These are phyloP conservation scores for Quercus robur DNA, from an alignment of 306 rosid genomes.

Conservation along the genomic window DNA sequence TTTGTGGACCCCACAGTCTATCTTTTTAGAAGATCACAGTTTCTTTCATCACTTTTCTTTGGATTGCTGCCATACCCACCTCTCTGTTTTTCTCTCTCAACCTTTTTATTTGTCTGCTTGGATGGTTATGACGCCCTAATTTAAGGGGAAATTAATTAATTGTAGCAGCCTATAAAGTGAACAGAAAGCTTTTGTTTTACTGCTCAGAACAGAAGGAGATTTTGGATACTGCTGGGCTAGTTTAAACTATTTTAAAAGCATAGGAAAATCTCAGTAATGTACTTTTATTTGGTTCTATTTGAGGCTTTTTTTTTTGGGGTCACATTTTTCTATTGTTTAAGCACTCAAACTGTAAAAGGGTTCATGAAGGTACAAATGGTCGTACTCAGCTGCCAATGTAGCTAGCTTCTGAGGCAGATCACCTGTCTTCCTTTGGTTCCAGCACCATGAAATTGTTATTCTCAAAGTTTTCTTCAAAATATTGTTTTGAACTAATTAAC, in stretches of 20 bases:
- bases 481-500: too few species aligned
- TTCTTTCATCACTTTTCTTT: conserved; percentile 27
- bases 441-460: too few species aligned
- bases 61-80: conserved; percentile 26
- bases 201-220: conserved; percentile 1
- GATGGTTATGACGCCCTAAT: conserved; percentile 15
- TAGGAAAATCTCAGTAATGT: background rate
- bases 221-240: background rate
- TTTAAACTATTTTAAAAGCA: background rate
- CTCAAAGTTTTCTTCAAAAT: too few species aligned
- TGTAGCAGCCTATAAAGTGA: conserved; percentile 5
- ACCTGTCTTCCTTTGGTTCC: too few species aligned
- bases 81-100: conserved; percentile 1
- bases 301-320: background rate
- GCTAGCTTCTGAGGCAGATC: too few species aligned
- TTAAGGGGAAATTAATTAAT: conserved; percentile 9
- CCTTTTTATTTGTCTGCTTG: conserved; percentile 14
- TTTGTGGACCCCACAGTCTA: conserved; percentile 22
- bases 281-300: background rate
- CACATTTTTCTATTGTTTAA: background rate
- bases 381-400: background rate
- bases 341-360: background rate
- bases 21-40: conserved; percentile 17
- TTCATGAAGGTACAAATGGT: background rate
- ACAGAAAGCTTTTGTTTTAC: background rate